A percentile compares a stretch with the other conserved stretches of the same genome.
Conservation (phyloP, 352 stramenopile genomes). For the Phytophthora pluvialis region DNA sequence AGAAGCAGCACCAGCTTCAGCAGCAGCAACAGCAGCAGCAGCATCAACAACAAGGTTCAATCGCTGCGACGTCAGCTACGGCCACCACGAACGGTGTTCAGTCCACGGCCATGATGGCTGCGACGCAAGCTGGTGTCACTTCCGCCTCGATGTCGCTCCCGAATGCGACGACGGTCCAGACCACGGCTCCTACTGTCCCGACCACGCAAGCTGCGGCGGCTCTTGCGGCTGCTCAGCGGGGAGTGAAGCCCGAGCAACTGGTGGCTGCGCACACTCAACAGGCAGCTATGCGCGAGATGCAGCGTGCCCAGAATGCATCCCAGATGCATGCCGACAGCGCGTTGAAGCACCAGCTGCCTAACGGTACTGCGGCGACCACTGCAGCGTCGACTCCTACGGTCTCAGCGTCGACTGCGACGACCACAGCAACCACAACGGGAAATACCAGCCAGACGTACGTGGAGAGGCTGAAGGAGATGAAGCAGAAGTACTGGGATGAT, state of each 20-base stretch:
- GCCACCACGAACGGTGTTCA: conserved; percentile 26
- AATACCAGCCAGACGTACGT: conserved; percentile 60
- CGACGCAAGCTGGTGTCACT: conserved; percentile 38
- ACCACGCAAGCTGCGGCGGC: conserved; percentile 34
- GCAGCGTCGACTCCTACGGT: conserved; percentile 14
- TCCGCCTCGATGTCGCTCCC: conserved; percentile 40
- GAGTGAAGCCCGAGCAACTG: conserved; percentile 68
- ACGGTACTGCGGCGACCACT: conserved; percentile 17
- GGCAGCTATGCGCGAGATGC: conserved; percentile 63
- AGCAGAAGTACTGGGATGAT: conserved; percentile 85
- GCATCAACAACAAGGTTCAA: conserved; percentile 53
- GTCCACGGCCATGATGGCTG: conserved; percentile 41
- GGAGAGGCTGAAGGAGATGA: conserved; percentile 77
- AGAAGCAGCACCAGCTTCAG: conserved; percentile 80
- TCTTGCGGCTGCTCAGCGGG: conserved; percentile 39
- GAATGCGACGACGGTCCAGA: conserved; percentile 50
- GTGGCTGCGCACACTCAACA: conserved; percentile 65
- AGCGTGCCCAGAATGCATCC: conserved; percentile 61
- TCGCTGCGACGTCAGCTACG: conserved; percentile 26
- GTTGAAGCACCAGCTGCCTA: conserved; percentile 43
- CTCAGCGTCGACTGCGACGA: conserved; percentile 21
- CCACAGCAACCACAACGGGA: conserved; percentile 26
- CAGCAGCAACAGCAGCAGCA: conserved; percentile 73
- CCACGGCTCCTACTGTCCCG: conserved; percentile 40
- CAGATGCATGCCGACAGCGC: conserved; percentile 52